Evolutionary conservation across 495 filamentous ascomycete species (phyloP).

Genomic region (Amniculicola lignicola): DNA sequence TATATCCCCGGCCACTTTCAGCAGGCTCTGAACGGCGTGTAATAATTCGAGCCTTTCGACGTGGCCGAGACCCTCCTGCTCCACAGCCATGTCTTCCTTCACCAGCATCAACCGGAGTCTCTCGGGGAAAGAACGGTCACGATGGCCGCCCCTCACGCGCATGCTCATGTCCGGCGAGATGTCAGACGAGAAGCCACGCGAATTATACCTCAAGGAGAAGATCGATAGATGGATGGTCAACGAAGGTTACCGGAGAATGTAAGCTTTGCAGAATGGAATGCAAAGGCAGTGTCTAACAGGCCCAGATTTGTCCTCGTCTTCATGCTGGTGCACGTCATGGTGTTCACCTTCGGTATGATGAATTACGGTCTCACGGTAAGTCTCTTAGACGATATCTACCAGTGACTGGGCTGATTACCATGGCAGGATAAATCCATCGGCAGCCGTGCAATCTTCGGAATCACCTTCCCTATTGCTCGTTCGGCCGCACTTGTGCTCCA

Average conservation of each 20-base stretch:
- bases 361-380: constrained; percentile 64
- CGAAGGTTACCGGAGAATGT: constrained; percentile 72
- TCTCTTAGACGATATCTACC: no score
- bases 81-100: constrained; percentile 25
- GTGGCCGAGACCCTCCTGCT: not conserved
- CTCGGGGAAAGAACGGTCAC: constrained; percentile 36
- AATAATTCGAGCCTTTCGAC: constrained; percentile 18
- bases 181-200: constrained; percentile 59
- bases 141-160: constrained; percentile 40
- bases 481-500: constrained; percentile 68
- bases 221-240: constrained; percentile 68
- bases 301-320: constrained; percentile 68
- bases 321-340: constrained; percentile 60
- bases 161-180: constrained; percentile 54
- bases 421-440: constrained; percentile 57
- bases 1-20: constrained; percentile 31
- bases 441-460: constrained; percentile 61
- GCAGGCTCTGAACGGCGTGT: constrained; percentile 36
- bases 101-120: no score
- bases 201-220: constrained; percentile 52
- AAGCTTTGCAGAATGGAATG: constrained; percentile 24
- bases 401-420: no score
- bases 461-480: constrained; percentile 69
- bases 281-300: constrained; percentile 12
- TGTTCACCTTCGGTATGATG: constrained; percentile 72